phyloP scores from a whole-genome alignment of 2,329 filamentous ascomycete species.

The Talaromyces verruculosus region DNA sequence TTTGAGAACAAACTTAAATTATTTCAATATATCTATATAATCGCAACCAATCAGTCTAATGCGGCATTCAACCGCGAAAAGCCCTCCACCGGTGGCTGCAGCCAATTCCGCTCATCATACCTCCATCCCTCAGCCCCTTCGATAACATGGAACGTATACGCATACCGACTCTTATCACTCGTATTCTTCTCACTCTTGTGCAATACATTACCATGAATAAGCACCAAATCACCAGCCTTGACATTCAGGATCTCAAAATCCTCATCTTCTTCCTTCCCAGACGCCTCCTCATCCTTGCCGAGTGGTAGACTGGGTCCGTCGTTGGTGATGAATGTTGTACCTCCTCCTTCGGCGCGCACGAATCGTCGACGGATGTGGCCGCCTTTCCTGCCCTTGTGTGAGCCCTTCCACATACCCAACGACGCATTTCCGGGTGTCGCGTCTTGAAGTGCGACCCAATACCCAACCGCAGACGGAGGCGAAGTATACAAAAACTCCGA shows the following conservation, averaged over 20 bases:
- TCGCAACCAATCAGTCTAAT: not conserved
- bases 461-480: slow-evolving; percentile 84
- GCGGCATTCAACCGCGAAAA: slow-evolving; percentile 64
- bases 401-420: slow-evolving; percentile 79
- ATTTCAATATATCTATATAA: too few relatives aligned
- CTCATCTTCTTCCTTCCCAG: slow-evolving; percentile 41
- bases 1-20: slow-evolving; percentile 23
- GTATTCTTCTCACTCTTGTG: slow-evolving; percentile 95
- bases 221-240: slow-evolving; percentile 82
- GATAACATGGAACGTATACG: slow-evolving; percentile 97
- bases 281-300: slow-evolving; percentile 48
- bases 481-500: slow-evolving; percentile 89
- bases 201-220: slow-evolving; percentile 93
- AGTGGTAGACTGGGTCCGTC: slow-evolving; percentile 63
- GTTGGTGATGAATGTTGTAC: slow-evolving; percentile 73
- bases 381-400: slow-evolving; percentile 60
- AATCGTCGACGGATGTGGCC: slow-evolving; percentile 71
- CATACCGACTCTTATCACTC: slow-evolving; percentile 82
- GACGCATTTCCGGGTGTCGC: slow-evolving; percentile 84
- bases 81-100: slow-evolving; percentile 77
- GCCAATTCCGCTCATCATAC: slow-evolving; percentile 89
- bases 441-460: slow-evolving; percentile 97
- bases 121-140: slow-evolving; percentile 66
- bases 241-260: slow-evolving; percentile 81
- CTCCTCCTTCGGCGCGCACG: slow-evolving; percentile 52